These are phyloP conservation scores for Fusarium ramigenum DNA, from an alignment of 2,329 filamentous ascomycete species.

Conservation along the genomic window DNA sequence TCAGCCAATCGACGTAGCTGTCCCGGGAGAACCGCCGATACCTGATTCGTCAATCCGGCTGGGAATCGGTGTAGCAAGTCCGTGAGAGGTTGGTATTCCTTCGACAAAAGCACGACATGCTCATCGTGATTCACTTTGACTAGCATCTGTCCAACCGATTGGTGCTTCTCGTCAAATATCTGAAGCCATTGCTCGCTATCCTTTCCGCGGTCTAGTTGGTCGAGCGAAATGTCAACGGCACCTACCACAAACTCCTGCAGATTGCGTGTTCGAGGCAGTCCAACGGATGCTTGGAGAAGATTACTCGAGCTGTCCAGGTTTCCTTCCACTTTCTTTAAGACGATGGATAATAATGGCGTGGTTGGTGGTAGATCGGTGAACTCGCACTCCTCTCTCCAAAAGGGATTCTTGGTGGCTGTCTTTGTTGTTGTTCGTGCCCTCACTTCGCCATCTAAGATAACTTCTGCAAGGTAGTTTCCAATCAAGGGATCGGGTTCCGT, in stretches of 20 bases:
- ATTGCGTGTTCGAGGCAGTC: conserved; percentile 50
- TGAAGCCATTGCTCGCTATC: conserved; percentile 91
- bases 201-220: conserved; percentile 79
- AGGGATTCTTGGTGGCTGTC: conserved; percentile 75
- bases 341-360: conserved; percentile 73
- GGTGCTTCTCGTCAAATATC: conserved; percentile 78
- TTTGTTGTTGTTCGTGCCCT: conserved; percentile 80
- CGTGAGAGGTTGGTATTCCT: conserved; percentile 85
- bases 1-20: conserved; percentile 85
- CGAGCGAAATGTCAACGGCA: conserved; percentile 82
- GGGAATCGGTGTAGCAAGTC: conserved; percentile 87
- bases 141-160: conserved; percentile 83
- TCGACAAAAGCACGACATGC: conserved; percentile 84
- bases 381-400: conserved; percentile 85
- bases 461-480: conserved; percentile 81
- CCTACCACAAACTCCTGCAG: conserved; percentile 68
- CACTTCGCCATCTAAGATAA: conserved; percentile 82
- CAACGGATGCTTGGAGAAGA: conserved; percentile 42
- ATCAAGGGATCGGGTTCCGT: conserved; percentile 55
- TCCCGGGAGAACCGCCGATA: conserved; percentile 80
- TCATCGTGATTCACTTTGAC: conserved; percentile 87
- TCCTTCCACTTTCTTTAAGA: conserved; percentile 73
- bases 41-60: conserved; percentile 83
- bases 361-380: conserved; percentile 77
- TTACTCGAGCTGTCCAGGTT: conserved; percentile 55